phyloP scores from a whole-genome alignment of 1,284 basidiomycete genomes.

The Pseudozyma pruni region DNA sequence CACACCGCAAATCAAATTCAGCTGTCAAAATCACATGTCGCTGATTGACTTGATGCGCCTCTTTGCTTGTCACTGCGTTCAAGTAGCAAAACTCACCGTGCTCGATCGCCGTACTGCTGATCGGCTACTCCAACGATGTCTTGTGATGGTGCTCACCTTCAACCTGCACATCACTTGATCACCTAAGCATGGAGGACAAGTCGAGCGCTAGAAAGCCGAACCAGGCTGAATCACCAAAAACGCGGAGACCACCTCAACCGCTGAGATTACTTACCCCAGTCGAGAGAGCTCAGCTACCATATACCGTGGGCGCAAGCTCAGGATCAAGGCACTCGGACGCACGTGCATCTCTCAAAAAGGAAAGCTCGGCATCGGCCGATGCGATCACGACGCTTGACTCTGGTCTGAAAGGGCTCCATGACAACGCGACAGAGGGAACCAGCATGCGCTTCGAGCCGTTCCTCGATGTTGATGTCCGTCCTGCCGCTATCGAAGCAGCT shows the following conservation, averaged over 20 bases:
- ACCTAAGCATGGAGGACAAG: constrained; percentile 1
- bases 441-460: constrained; percentile 4
- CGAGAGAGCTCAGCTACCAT: background rate
- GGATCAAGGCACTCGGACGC: background rate
- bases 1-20: too few species aligned
- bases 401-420: too few species aligned
- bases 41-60: too few species aligned
- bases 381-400: background rate
- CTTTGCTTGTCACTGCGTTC: too few species aligned
- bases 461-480: constrained; percentile 8
- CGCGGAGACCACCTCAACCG: background rate
- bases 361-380: background rate
- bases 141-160: background rate
- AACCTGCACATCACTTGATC: too few species aligned
- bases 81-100: too few species aligned
- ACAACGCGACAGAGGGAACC: background rate
- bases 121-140: background rate
- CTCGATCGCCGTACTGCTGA: too few species aligned
- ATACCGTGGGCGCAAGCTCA: background rate
- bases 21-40: too few species aligned
- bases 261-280: background rate
- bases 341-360: background rate
- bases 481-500: background rate
- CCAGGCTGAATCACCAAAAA: background rate
- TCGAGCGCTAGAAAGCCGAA: background rate